Conservation (phyloP, 352 stramenopile species). For the Phytophthora kernoviae region DNA sequence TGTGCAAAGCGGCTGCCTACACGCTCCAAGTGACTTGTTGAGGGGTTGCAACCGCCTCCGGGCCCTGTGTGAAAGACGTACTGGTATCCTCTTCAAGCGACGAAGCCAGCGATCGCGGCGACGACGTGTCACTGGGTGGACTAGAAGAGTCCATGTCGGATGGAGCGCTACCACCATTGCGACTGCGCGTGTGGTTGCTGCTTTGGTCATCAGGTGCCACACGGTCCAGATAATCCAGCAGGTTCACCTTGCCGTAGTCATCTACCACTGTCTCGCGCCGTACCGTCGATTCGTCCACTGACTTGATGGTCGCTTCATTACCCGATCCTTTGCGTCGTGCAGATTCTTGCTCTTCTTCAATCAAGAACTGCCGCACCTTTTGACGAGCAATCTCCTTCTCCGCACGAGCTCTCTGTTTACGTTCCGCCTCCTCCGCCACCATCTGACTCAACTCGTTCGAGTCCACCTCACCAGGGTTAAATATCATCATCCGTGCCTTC, state of each 20-base stretch:
- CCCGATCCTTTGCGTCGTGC: constrained; percentile 13
- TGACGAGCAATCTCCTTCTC: constrained; percentile 48
- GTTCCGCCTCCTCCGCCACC: constrained; percentile 43
- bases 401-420: constrained; percentile 52
- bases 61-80: constrained; percentile 29
- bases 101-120: constrained; percentile 28
- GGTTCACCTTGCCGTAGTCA: constrained; percentile 54
- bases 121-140: constrained; percentile 26
- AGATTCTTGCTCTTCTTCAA: constrained; percentile 40
- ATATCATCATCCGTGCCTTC: constrained; percentile 59
- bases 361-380: constrained; percentile 52
- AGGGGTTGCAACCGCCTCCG: constrained; percentile 7
- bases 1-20: constrained; percentile 37
- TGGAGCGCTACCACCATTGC: constrained; percentile 26
- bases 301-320: constrained; percentile 48
- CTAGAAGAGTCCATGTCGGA: constrained; percentile 22
- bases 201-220: constrained; percentile 32
- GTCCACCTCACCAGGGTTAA: constrained; percentile 55
- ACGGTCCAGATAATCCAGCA: constrained; percentile 54
- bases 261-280: constrained; percentile 54
- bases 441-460: constrained; percentile 44
- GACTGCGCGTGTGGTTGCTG: constrained; percentile 19
- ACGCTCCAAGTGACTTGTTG: constrained; percentile 18
- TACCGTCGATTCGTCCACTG: constrained; percentile 53
- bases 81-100: constrained; percentile 29